Conservation (phyloP, 2,329 filamentous ascomycete genomes). For the Madurella fahalii region DNA sequence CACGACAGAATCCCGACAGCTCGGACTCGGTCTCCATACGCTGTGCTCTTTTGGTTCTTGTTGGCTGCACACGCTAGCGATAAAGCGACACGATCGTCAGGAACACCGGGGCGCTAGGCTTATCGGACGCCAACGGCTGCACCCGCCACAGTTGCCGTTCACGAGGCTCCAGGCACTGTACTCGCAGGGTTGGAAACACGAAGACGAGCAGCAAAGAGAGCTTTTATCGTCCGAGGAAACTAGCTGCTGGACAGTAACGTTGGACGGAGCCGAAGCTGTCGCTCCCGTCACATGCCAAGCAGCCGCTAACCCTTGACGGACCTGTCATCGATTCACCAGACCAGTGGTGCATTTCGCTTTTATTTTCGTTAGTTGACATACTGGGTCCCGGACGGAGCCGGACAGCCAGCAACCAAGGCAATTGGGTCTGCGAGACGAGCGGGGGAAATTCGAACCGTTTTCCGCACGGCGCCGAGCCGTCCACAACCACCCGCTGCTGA, state of each 20-base stretch:
- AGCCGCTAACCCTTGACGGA: constrained; percentile 17
- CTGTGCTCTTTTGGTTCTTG: constrained; percentile 15
- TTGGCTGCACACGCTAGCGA: constrained; percentile 20
- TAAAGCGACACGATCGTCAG: constrained; percentile 15
- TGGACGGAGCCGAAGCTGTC: background rate
- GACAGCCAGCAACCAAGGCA: constrained; percentile 15
- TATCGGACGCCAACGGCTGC: constrained; percentile 1
- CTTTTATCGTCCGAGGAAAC: background rate
- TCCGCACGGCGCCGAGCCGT: constrained; percentile 1
- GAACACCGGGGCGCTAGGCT: constrained; percentile 18
- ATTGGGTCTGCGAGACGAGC: constrained; percentile 15
- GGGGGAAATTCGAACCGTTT: constrained; percentile 21
- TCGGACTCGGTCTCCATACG: constrained; percentile 19
- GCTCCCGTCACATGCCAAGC: constrained; percentile 24
- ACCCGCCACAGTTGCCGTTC: background rate
- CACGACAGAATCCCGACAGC: too few species aligned
- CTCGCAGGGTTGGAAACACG: background rate
- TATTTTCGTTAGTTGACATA: constrained; percentile 9
- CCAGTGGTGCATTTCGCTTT: constrained; percentile 1
- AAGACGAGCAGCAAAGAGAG: background rate
- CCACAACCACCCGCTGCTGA: constrained; percentile 14
- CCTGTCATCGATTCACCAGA: constrained; percentile 15
- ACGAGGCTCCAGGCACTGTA: background rate
- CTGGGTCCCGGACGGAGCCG: background rate
- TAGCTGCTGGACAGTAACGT: constrained; percentile 13